Evolutionary conservation across 768 basidiomycete species (phyloP).

Genomic region (Termitomyces sp.): DNA sequence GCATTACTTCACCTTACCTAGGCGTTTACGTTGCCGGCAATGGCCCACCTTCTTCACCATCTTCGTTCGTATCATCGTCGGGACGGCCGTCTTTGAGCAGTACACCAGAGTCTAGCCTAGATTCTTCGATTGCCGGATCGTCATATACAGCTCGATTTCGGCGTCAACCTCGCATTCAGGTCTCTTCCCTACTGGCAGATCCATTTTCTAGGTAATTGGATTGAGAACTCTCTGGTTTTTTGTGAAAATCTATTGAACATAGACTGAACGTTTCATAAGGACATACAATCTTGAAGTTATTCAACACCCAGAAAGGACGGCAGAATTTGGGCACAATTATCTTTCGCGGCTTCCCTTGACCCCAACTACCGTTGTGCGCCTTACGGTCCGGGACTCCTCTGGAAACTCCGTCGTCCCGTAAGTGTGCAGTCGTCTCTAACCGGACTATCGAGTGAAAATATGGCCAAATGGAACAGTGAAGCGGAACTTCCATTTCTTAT

Average conservation of each 20-base stretch:
- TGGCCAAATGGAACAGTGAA: slow-evolving; percentile 47
- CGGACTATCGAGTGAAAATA: background rate
- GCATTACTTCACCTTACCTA: background rate
- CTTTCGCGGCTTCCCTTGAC: slow-evolving; percentile 80
- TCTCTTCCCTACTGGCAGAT: slow-evolving; percentile 52
- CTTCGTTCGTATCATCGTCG: slow-evolving; percentile 34
- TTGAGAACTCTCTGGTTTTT: background rate
- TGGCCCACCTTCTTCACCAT: slow-evolving; percentile 45
- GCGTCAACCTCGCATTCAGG: slow-evolving; percentile 48
- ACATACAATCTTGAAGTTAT: slow-evolving; percentile 80
- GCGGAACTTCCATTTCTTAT: slow-evolving; percentile 84
- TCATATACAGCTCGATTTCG: slow-evolving; percentile 29
- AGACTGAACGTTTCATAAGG: slow-evolving; percentile 27
- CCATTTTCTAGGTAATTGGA: slow-evolving; percentile 45
- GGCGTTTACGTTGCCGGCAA: slow-evolving; percentile 19
- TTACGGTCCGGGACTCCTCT: slow-evolving; percentile 66
- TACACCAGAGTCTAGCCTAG: slow-evolving; percentile 38
- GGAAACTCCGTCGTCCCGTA: slow-evolving; percentile 77
- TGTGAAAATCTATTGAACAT: slow-evolving; percentile 6
- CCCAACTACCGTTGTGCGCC: slow-evolving; percentile 77
- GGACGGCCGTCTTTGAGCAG: slow-evolving; percentile 30
- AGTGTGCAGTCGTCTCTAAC: slow-evolving; percentile 28
- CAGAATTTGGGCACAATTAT: slow-evolving; percentile 71
- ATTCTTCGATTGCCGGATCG: slow-evolving; percentile 29
- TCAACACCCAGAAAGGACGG: slow-evolving; percentile 78